Evolutionary conservation across 805 yeast genomes (phyloP).

Genomic region (Candida multigemmis): DNA sequence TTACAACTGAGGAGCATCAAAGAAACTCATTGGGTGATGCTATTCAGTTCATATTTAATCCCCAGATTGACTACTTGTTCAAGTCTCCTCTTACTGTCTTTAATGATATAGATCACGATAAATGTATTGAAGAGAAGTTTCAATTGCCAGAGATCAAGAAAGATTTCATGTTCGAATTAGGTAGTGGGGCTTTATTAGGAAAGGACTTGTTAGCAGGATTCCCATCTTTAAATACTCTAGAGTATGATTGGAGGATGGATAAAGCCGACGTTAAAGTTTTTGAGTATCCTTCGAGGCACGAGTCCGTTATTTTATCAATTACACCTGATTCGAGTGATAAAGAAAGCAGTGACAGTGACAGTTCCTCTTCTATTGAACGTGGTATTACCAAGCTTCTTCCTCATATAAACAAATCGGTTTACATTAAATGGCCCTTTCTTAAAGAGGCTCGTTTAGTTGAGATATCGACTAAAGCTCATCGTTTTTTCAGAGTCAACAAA

Average conservation of each 20-base stretch:
- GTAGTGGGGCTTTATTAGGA: slow-evolving; percentile 62
- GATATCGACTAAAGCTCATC: slow-evolving; percentile 28
- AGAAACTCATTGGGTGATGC: slow-evolving; percentile 74
- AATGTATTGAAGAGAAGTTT: slow-evolving; percentile 59
- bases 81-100: slow-evolving; percentile 76
- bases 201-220: slow-evolving; percentile 76
- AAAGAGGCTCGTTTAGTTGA: slow-evolving; percentile 67
- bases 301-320: slow-evolving; percentile 64
- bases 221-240: slow-evolving; percentile 71
- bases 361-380: no score
- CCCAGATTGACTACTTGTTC: slow-evolving; percentile 60
- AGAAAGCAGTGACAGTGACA: slow-evolving; percentile 59
- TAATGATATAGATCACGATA: slow-evolving; percentile 69
- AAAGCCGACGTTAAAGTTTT: slow-evolving; percentile 66
- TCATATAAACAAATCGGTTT: slow-evolving; percentile 56
- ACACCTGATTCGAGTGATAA: slow-evolving; percentile 48
- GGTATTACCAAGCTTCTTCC: slow-evolving; percentile 54
- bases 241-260: slow-evolving; percentile 45
- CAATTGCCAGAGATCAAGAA: slow-evolving; percentile 40
- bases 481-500: no score
- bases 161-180: slow-evolving; percentile 44
- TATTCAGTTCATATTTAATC: slow-evolving; percentile 61
- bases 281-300: slow-evolving; percentile 77
- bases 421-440: slow-evolving; percentile 85
- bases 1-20: slow-evolving; percentile 59